These are phyloP conservation scores for Multifurca ochricompacta DNA, from an alignment of 768 basidiomycete genomes.

Conservation along the genomic window DNA sequence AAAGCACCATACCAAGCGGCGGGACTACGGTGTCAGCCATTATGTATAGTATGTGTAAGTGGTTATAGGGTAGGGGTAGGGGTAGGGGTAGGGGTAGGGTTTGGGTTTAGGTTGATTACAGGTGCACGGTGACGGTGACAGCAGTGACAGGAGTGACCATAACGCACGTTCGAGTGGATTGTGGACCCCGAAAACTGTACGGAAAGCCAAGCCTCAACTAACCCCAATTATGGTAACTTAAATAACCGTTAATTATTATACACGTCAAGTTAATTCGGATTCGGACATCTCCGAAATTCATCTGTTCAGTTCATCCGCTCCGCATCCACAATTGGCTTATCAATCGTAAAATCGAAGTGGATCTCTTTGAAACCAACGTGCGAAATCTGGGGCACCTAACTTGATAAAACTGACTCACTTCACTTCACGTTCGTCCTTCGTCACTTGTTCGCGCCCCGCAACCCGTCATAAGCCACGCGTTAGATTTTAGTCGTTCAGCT, in stretches of 20 bases:
- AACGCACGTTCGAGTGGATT: too few species aligned
- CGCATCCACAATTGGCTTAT: too few species aligned
- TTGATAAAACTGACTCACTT: slow-evolving; percentile 11
- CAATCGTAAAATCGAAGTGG: slow-evolving; percentile 2
- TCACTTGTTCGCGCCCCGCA: slow-evolving; percentile 2
- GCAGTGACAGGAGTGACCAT: too few species aligned
- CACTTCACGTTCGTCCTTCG: slow-evolving; percentile 20
- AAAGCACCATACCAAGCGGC: not conserved
- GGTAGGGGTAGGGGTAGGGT: too few species aligned
- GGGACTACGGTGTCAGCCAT: not conserved
- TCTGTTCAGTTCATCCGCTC: too few species aligned
- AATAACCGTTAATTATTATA: not conserved
- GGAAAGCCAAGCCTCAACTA: too few species aligned
- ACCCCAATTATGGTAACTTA: not conserved
- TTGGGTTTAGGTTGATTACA: too few species aligned
- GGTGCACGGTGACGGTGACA: too few species aligned
- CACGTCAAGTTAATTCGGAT: too few species aligned
- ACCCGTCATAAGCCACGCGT: slow-evolving; percentile 2
- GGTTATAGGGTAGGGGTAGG: slow-evolving; percentile 5
- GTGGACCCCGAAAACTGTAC: slow-evolving; percentile 5
- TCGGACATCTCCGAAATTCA: not conserved
- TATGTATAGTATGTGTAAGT: not conserved
- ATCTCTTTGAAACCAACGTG: slow-evolving; percentile 19
- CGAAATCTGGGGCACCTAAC: slow-evolving; percentile 4
- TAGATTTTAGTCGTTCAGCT: not conserved